Base-by-base conservation (phyloP, 805 yeast species). In the Vanderwaltozyma verrucispora region DNA sequence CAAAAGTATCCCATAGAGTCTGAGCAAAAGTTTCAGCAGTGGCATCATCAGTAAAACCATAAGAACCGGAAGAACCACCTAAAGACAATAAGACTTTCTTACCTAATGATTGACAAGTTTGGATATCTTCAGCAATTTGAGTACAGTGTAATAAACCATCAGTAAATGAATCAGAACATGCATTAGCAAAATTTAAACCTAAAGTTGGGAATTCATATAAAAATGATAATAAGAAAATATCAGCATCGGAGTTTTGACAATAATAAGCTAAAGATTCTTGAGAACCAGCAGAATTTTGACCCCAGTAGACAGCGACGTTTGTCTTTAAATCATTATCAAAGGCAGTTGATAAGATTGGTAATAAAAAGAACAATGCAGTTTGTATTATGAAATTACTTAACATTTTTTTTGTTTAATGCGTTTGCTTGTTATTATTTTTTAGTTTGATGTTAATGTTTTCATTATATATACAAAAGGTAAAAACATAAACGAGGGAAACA, bases 221-320 rank as follows among this genome's bases (percentile, higher is more conserved):
- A 62, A 88, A 88, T 1, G 96, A 73, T 25, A 87, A 53, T 11
- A 87, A 53, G 39, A 80, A 66, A 37, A 83, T 75, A 49, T 84
- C 94, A 19, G 83, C 86, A 33, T 75, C 69, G 38, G 74, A 72
- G 35, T 75, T 67, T 41, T 67, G 64, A 68, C 96, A 86, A 65
- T 84, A 84, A 33, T 67, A 60, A 41, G 65, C 55, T 23, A 64
- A 40, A 2, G 54, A 44, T 39, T 63, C 61, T 48, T 74, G 77
- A 10, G 67, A 53, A 7, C 84, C 84, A n/a, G 72, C 77, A 13
- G 89, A 75, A 49, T 74, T 73, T 61, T 86, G 95, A 37, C 96
- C 95, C 95, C 95, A 86, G 62, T 86, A 86, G 7, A 82, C 68
- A 17, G 80, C 95, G 28, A 85, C 74, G 46, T 83, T 81, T 24